Evolutionary conservation across 208 protist genomes (phyloP).

Genomic region (Angomonas desouzai): DNA sequence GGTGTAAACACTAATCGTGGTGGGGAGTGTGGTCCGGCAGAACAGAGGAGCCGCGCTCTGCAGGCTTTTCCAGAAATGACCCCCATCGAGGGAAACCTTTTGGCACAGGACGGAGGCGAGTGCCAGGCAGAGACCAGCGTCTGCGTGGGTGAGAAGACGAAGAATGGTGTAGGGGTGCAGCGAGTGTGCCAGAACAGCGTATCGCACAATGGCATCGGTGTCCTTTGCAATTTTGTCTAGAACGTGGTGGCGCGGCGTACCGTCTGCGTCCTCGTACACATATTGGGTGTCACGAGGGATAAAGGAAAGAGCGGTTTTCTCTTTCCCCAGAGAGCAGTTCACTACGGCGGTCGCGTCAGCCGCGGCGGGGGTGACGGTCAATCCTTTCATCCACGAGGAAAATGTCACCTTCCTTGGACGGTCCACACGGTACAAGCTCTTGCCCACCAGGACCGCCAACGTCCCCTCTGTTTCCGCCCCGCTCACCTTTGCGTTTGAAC

Average conservation of each 20-base stretch:
- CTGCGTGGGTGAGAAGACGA: constrained; percentile 18
- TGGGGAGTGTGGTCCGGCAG: background rate
- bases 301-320: background rate
- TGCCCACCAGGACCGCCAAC: constrained; percentile 32
- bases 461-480: constrained; percentile 10
- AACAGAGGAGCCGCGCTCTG: constrained; percentile 20
- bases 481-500: constrained; percentile 21
- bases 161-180: constrained; percentile 66
- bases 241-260: constrained; percentile 15
- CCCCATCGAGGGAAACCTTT: constrained; percentile 36
- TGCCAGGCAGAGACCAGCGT: constrained; percentile 23
- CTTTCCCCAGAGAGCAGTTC: constrained; percentile 11
- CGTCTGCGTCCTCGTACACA: constrained; percentile 15
- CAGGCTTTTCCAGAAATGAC: constrained; percentile 26
- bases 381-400: background rate
- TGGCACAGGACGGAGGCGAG: constrained; percentile 35
- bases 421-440: constrained; percentile 20
- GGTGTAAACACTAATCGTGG: constrained; percentile 22
- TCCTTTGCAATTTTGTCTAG: constrained; percentile 6
- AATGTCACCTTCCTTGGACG: background rate
- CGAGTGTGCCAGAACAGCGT: constrained; percentile 53
- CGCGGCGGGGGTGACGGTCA: background rate
- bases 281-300: constrained; percentile 26
- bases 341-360: constrained; percentile 15
- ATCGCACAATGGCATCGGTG: constrained; percentile 28